phyloP scores from a whole-genome alignment of 306 rosid species.

The barrel medic (Medicago truncatula) region MtrunA17r5.0-ANR NC_053043.1:23703001-23703500 shows the following conservation, averaged over 20 bases:
- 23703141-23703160: conserved; percentile 25
- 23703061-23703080: conserved; percentile 94
- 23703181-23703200: neutral
- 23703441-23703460: conserved; percentile 36
- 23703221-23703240: neutral
- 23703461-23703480: conserved; percentile 81
- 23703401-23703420: conserved; percentile 22
- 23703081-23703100: conserved; percentile 95
- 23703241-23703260: neutral
- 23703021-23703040: conserved; percentile 18
- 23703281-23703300: conserved; percentile 7
- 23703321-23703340: neutral
- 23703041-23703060: conserved; percentile 41
- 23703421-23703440: conserved; percentile 35
- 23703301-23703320: conserved; percentile 31
- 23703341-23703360: conserved; percentile 5
- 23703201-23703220: neutral
- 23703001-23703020: conserved; percentile 41
- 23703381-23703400: conserved; percentile 21
- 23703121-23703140: conserved; percentile 6
- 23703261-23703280: neutral
- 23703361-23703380: conserved; percentile 12
- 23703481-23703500: conserved; percentile 87
- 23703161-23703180: neutral
- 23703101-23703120: conserved; percentile 39